These are phyloP conservation scores for Cymodocea nodosa DNA, from an alignment of 116 monocot species.

Conservation along the genomic window DNA sequence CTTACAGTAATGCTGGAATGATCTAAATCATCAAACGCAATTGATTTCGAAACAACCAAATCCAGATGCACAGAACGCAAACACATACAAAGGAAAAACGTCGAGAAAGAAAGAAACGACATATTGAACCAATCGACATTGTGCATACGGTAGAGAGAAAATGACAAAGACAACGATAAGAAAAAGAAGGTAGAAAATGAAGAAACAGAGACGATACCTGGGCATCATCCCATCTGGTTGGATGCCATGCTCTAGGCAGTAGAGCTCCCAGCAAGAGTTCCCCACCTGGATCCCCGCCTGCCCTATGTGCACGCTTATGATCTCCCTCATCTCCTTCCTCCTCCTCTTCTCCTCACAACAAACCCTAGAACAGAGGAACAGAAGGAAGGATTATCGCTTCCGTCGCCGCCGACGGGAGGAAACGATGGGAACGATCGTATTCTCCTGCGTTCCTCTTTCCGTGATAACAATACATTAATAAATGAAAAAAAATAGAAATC, in stretches of 20 bases:
- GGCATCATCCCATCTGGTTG: slow-evolving; percentile 16
- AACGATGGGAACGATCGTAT: too few relatives aligned
- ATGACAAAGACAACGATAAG: too few relatives aligned
- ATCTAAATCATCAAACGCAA: too few relatives aligned
- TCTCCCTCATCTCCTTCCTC: slow-evolving; percentile 23
- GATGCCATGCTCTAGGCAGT: slow-evolving; percentile 38
- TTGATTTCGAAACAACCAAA: too few relatives aligned
- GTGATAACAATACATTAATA: neutral
- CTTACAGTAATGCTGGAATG: too few relatives aligned
- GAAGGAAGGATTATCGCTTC: too few relatives aligned
- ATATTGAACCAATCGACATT: neutral
- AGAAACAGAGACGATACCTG: slow-evolving; percentile 1
- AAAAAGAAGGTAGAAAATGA: too few relatives aligned
- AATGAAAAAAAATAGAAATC: too few relatives aligned
- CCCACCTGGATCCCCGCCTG: slow-evolving; percentile 51
- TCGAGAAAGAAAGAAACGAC: too few relatives aligned
- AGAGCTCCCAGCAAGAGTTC: slow-evolving; percentile 44
- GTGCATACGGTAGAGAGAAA: neutral
- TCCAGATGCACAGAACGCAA: too few relatives aligned
- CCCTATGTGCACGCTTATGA: slow-evolving; percentile 39
- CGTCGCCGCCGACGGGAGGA: too few relatives aligned
- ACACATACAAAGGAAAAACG: too few relatives aligned
- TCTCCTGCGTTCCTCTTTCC: neutral
- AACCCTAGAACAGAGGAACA: neutral
- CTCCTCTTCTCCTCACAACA: neutral